A percentile compares a stretch with the other conserved stretches of the same genome.
phyloP scores from a whole-genome alignment of 345 rosid species.

The Microthlaspi erraticum region DNA sequence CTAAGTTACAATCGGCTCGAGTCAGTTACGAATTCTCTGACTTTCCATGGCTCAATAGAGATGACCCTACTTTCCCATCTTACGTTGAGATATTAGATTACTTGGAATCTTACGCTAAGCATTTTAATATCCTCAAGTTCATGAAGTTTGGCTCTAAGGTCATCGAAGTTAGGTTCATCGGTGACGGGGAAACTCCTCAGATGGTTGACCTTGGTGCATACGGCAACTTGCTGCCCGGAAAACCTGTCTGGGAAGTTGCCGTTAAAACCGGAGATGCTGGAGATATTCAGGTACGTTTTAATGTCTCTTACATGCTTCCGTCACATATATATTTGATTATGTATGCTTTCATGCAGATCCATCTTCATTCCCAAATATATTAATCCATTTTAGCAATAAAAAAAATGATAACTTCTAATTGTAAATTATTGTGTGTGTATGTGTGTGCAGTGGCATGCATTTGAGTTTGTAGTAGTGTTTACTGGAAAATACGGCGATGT shows the following conservation, averaged over 20 bases:
- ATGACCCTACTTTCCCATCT: constrained; percentile 70
- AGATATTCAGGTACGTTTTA: constrained; percentile 58
- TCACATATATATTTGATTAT: too few relatives aligned
- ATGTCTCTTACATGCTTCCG: not conserved
- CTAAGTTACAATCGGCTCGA: constrained; percentile 81
- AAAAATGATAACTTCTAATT: too few relatives aligned
- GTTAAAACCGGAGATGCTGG: constrained; percentile 60
- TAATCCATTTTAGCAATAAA: too few relatives aligned
- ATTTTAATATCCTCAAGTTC: constrained; percentile 65
- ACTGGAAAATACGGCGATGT: constrained; percentile 84
- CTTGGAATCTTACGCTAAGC: constrained; percentile 72
- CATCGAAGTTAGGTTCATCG: constrained; percentile 60
- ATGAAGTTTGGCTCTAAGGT: constrained; percentile 77
- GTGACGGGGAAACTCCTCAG: constrained; percentile 43
- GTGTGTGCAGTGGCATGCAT: constrained; percentile 67
- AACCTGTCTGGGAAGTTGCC: constrained; percentile 82
- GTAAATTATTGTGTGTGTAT: too few relatives aligned
- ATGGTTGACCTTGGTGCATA: constrained; percentile 35
- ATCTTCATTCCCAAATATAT: too few relatives aligned
- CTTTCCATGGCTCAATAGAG: constrained; percentile 81
- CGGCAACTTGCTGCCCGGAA: constrained; percentile 59
- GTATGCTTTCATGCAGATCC: too few relatives aligned
- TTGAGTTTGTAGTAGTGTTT: constrained; percentile 77
- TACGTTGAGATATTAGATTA: constrained; percentile 69
- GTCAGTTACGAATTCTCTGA: constrained; percentile 83